phyloP scores from a whole-genome alignment of 495 filamentous ascomycete species.

The Sordaria brevicollis region DNA sequence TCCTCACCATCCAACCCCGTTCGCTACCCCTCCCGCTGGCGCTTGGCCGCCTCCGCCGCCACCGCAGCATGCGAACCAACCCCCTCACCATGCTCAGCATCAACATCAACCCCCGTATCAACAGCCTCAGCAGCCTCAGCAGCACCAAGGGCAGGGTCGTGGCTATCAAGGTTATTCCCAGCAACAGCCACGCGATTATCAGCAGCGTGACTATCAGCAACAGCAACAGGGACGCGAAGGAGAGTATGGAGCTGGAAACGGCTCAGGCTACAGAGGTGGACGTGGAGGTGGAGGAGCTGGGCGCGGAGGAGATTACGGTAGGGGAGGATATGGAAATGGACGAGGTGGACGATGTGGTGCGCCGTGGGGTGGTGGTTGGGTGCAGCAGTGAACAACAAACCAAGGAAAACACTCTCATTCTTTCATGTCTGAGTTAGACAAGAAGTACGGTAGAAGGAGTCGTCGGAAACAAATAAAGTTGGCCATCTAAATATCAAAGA shows the following conservation, averaged over 20 bases:
- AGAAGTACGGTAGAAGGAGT: too few species aligned
- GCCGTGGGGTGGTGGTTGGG: neutral
- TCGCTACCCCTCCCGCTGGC: neutral
- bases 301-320: neutral
- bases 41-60: neutral
- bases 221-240: neutral
- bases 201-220: neutral
- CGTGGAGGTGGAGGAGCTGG: neutral
- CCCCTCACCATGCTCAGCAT: neutral
- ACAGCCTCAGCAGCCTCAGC: neutral
- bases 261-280: neutral
- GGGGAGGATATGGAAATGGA: neutral
- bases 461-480: too few species aligned
- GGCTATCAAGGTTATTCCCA: neutral
- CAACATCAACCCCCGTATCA: neutral
- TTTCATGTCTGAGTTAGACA: too few species aligned
- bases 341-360: neutral
- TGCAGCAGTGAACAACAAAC: too few species aligned
- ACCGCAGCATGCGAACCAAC: neutral
- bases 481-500: too few species aligned
- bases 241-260: neutral
- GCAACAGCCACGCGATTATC: neutral
- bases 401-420: too few species aligned
- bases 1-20: neutral
- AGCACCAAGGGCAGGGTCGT: neutral